Percentiles rank a stretch among this genome's conserved stretches.
Conservation (phyloP, 495 filamentous ascomycete genomes). For the Talaromyces proteolyticus region DNA sequence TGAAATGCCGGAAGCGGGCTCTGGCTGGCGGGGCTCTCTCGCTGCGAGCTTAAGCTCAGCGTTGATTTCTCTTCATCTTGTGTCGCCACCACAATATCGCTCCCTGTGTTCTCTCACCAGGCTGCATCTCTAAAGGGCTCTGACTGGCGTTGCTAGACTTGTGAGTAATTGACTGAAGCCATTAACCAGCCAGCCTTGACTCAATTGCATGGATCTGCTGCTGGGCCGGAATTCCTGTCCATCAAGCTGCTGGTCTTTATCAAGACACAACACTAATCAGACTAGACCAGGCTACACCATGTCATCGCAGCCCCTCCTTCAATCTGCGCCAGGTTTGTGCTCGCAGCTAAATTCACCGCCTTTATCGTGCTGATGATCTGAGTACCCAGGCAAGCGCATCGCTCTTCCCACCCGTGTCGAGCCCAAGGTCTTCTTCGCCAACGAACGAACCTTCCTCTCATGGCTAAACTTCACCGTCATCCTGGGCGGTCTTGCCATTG, state of each 20-base stretch:
- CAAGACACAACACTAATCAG: too few relatives aligned
- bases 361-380: conserved; percentile 5
- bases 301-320: conserved; percentile 95
- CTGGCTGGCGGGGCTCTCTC: neutral
- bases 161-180: too few relatives aligned
- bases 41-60: too few relatives aligned
- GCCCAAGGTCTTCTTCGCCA: conserved; percentile 99
- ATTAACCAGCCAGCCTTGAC: too few relatives aligned
- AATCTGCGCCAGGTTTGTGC: conserved; percentile 63
- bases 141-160: too few relatives aligned
- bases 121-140: too few relatives aligned
- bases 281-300: conserved; percentile 38
- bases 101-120: too few relatives aligned
- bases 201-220: too few relatives aligned
- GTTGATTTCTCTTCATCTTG: too few relatives aligned
- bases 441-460: conserved; percentile 97
- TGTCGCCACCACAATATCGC: too few relatives aligned
- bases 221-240: too few relatives aligned
- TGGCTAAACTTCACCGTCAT: conserved; percentile 99
- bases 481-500: conserved; percentile 89
- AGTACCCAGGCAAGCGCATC: conserved; percentile 80
- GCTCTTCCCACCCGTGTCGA: conserved; percentile 97
- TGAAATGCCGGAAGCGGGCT: neutral
- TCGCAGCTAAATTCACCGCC: neutral
- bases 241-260: too few relatives aligned